Base-by-base conservation (phyloP, 176 grass and related monocot species). In the Musa itinerans region DNA sequence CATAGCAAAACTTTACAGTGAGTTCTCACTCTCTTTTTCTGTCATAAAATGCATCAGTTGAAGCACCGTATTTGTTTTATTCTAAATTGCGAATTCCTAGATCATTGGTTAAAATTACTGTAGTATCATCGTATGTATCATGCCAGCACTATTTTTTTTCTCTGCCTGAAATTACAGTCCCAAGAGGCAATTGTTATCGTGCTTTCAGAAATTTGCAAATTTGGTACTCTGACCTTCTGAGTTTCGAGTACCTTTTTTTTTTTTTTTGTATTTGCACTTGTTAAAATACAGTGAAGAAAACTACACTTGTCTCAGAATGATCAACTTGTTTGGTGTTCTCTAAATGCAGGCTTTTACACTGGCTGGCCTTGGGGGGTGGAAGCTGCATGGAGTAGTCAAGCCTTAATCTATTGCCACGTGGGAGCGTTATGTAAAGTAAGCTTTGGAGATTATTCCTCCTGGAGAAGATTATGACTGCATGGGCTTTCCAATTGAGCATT, bases 361-460 rank as follows among this genome's bases (percentile, higher is more conserved):
- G 50, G 94, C 90, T 65, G 94, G 94, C 50, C 84, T 89, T 52
- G 94, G 90, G 64, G 94, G 94, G 15, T 97, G 94, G 94, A 97
- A 93, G 79, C 86, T 97, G 54, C 75, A 85, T 71, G 94, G 88
- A 27, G 84, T 97, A 73, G 84, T 97, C 74, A 97, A 90, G 76
- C 94, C 94, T 76, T 89, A 43, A 68, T n/a, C 63, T 22, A 24
- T 3, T 11, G n/a, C 63, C 63, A 65, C 34, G 0, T 6, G 34
- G 34, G 34, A 43, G 34, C 4, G 4, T 43, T 43, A 43, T 43
- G 34, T 43, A 6, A 6, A 4, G 34, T 43, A 43, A 6, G 4
- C 4, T 43, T 43, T 6, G 34, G 34, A 43, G 34, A 3, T 43
- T 43, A 43, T 43, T 43, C 34, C 6, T 43, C 34, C 34, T 4